Conservation (phyloP, 2,329 filamentous ascomycete genomes). For the Pseudogymnoascus sp. region DNA sequence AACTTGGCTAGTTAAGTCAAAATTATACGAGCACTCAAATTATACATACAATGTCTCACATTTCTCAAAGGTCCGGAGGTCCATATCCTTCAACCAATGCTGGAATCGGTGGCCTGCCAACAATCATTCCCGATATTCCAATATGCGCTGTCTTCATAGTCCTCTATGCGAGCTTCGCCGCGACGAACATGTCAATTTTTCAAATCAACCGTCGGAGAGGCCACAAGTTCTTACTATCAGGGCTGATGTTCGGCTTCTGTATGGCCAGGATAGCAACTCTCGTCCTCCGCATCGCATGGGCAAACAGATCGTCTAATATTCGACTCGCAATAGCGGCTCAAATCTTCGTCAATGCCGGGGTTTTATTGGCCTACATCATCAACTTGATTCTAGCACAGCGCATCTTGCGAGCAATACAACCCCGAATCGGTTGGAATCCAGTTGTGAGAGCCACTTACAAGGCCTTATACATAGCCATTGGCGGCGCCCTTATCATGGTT, state of each 20-base stretch:
- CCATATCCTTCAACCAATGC: conserved; percentile 33
- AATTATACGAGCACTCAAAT: too few species aligned
- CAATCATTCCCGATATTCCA: conserved; percentile 49
- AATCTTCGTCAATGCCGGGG: conserved; percentile 23
- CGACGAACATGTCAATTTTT: conserved; percentile 47
- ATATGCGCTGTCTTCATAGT: conserved; percentile 53
- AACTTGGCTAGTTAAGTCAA: neutral
- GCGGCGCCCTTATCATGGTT: conserved; percentile 52
- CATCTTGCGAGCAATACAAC: conserved; percentile 62
- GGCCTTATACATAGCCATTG: conserved; percentile 43
- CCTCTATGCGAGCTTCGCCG: conserved; percentile 43
- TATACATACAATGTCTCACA: neutral
- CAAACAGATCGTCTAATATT: conserved; percentile 37
- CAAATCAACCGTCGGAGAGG: conserved; percentile 39
- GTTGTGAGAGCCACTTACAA: conserved; percentile 43
- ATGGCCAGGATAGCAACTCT: conserved; percentile 42
- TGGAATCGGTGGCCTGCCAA: conserved; percentile 48
- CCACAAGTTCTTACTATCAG: conserved; percentile 51
- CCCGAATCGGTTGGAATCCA: conserved; percentile 58
- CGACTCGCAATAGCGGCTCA: conserved; percentile 14
- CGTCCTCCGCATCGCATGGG: conserved; percentile 44
- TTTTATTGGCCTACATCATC: conserved; percentile 64
- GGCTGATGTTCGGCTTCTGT: conserved; percentile 47
- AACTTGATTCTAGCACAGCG: conserved; percentile 60
- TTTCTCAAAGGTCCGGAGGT: neutral